Percentiles rank a stretch among this genome's conserved stretches.
Evolutionary conservation across 495 filamentous ascomycete species (phyloP).

Genomic region (Neurospora pannonica): DNA sequence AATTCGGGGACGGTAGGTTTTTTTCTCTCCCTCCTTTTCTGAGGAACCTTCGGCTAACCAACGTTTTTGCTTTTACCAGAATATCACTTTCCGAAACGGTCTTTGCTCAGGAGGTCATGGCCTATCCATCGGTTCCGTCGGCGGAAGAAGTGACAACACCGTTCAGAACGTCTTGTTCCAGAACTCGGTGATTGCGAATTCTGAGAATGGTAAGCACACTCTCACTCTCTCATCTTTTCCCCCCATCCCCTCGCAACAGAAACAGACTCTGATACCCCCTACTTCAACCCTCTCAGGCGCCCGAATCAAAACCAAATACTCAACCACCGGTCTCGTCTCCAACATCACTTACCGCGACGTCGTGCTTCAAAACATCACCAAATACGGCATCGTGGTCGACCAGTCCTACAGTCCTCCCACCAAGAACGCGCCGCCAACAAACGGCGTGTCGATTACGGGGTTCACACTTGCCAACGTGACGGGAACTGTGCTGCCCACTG

Average conservation of each 20-base stretch:
- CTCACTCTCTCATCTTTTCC: background rate
- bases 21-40: background rate
- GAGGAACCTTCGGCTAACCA: background rate
- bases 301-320: conserved; percentile 56
- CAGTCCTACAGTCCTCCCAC: conserved; percentile 64
- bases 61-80: conserved; percentile 1
- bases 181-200: conserved; percentile 38
- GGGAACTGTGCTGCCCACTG: conserved; percentile 38
- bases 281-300: conserved; percentile 17
- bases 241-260: background rate
- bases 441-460: conserved; percentile 51
- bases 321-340: conserved; percentile 45
- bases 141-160: conserved; percentile 50
- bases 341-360: conserved; percentile 58
- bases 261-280: background rate
- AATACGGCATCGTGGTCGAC: conserved; percentile 58
- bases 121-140: conserved; percentile 61
- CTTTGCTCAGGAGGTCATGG: conserved; percentile 53
- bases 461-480: conserved; percentile 44
- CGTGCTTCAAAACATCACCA: conserved; percentile 45
- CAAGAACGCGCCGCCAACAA: conserved; percentile 45
- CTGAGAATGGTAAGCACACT: conserved; percentile 32
- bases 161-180: conserved; percentile 38
- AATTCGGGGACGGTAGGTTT: conserved; percentile 41
- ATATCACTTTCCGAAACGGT: conserved; percentile 46